Base-by-base conservation (phyloP, 23 red algal genomes). In the Agarophyton chilense region DNA sequence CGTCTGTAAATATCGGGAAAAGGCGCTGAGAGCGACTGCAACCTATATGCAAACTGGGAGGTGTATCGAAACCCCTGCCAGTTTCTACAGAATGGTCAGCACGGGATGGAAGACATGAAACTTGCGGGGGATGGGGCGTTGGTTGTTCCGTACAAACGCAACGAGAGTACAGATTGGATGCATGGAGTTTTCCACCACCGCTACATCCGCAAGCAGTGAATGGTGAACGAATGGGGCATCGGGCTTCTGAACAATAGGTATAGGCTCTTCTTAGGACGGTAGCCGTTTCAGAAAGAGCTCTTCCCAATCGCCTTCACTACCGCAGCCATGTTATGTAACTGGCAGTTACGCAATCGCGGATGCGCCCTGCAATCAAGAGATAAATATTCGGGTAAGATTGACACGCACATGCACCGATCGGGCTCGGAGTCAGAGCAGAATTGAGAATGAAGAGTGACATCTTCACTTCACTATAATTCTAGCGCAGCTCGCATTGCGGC, bases 211-310 rank as follows among this genome's bases (percentile, higher is more conserved):
- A 76, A 22, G 33, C 84, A 77, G 21, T 29, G 64, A 77, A 88
- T 88, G 84, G 72, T 88, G 10, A 77, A 76, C 33, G 72, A 88
- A 67, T 76, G 72, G 68, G 84, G 84, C 14, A 64, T 77, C 24
- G 66, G 84, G 8, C 61, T 43, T 77, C 60, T 88, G 25, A 88
- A 75, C 84, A 88, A 88, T 44, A 67, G 44, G 4, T 78, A 7
- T 50, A 41, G 72, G 17, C 25, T 88, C 33, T 88, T 88, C 51
- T 50, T 88, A 8, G 84, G 84, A 16, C 42, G 84, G 0, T 78
- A 68, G 84, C 65, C 84, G 29, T 88, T 88, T 77, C 22, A 62
- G 39, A 31, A 22, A 31, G 81, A 86, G 22, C 42, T 86, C 10
- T 77, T 75, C 41, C 52, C 46, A 0, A 64, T 88, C 12, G 5